A percentile compares a stretch with the other conserved stretches of the same genome.
phyloP scores from a whole-genome alignment of 192 early-diverging fungal species.

The Linnemannia elongata region DNA sequence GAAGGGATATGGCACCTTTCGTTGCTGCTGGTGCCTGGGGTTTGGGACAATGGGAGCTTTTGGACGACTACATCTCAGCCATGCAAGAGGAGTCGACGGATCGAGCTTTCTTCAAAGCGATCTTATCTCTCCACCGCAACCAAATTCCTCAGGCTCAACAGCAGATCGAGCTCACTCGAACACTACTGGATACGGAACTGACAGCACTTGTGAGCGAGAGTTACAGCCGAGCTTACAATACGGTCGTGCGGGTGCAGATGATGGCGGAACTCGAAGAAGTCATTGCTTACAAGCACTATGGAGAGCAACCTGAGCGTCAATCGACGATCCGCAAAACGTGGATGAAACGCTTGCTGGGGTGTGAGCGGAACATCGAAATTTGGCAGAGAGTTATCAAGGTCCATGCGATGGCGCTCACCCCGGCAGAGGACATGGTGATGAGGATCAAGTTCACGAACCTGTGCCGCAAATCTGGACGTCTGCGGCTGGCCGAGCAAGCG shows the following conservation, averaged over 20 bases:
- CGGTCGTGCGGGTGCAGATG: constrained; percentile 95
- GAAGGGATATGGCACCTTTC: constrained; percentile 82
- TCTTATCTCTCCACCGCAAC: constrained; percentile 83
- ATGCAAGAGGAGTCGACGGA: constrained; percentile 84
- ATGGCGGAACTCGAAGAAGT: constrained; percentile 97
- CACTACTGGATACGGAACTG: constrained; percentile 85
- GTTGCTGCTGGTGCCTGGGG: constrained; percentile 95
- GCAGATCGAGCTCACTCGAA: constrained; percentile 84
- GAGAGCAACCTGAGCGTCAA: constrained; percentile 81
- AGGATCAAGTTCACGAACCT: constrained; percentile 97
- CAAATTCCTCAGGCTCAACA: constrained; percentile 76
- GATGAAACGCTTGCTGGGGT: constrained; percentile 88
- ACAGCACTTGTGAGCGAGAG: constrained; percentile 92
- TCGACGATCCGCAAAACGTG: constrained; percentile 87
- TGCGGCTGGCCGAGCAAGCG: constrained; percentile 83
- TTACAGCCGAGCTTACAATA: constrained; percentile 92
- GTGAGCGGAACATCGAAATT: constrained; percentile 93
- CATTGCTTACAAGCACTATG: constrained; percentile 86
- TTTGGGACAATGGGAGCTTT: constrained; percentile 85
- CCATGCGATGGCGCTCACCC: constrained; percentile 88
- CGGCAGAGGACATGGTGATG: constrained; percentile 93
- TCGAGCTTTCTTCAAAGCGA: constrained; percentile 86
- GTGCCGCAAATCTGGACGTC: constrained; percentile 89
- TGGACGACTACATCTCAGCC: constrained; percentile 89
- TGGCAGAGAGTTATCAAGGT: constrained; percentile 95